phyloP scores from a whole-genome alignment of 805 yeast species.

The Candida orba region DNA sequence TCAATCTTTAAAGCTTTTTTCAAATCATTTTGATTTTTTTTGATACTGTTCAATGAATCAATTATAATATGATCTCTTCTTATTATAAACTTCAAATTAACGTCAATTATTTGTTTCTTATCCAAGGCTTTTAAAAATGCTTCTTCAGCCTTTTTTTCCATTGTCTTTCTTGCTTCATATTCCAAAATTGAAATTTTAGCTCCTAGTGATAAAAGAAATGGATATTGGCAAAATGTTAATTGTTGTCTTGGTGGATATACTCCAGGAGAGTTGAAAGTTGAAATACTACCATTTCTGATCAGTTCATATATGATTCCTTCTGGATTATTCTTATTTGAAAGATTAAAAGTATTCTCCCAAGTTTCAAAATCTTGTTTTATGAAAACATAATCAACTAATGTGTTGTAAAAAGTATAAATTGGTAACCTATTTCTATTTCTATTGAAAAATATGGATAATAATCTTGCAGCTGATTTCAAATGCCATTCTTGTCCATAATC shows the following conservation, averaged over 20 bases:
- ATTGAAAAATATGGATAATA: slow-evolving; percentile 46
- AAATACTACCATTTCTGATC: slow-evolving; percentile 9
- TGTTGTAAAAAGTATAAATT: slow-evolving; percentile 53
- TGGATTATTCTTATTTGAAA: neutral
- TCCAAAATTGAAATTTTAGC: slow-evolving; percentile 75
- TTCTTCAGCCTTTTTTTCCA: slow-evolving; percentile 85
- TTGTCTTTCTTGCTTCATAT: slow-evolving; percentile 69
- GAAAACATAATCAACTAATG: slow-evolving; percentile 73
- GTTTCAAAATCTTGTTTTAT: slow-evolving; percentile 73
- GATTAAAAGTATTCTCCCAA: slow-evolving; percentile 51
- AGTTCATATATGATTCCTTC: slow-evolving; percentile 10
- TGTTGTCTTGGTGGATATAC: slow-evolving; percentile 12
- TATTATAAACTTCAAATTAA: slow-evolving; percentile 61
- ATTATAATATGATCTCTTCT: slow-evolving; percentile 59
- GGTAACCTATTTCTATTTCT: slow-evolving; percentile 37
- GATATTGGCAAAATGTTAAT: slow-evolving; percentile 73
- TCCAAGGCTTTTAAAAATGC: slow-evolving; percentile 76
- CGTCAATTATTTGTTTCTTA: slow-evolving; percentile 52
- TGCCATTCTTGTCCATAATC: slow-evolving; percentile 83
- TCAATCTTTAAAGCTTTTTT: slow-evolving; percentile 72
- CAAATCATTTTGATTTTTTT: slow-evolving; percentile 49
- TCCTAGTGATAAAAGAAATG: slow-evolving; percentile 75
- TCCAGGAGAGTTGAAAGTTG: slow-evolving; percentile 5
- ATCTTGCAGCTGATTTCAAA: slow-evolving; percentile 54
- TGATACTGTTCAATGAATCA: slow-evolving; percentile 67